Base-by-base conservation (phyloP, 2,329 filamentous ascomycete species). In the Ophiostoma fasciatum region DNA sequence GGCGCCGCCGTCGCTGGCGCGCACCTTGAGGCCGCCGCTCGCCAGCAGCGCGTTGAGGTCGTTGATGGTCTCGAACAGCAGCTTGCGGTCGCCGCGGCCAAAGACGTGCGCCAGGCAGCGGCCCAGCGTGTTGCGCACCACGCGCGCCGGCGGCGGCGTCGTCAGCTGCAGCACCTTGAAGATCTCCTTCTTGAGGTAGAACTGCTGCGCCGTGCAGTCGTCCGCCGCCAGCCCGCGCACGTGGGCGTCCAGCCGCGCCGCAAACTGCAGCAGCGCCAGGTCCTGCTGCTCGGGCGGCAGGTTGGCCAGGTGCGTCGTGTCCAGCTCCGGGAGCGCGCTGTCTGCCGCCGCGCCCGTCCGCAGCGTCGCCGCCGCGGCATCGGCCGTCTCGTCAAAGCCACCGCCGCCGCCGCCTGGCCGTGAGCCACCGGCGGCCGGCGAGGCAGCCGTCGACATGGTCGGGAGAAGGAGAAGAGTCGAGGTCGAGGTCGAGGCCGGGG, bases 241-340 rank as follows among this genome's bases (percentile, higher is more conserved):
- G 66, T 94, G 82, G 47, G 79, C 80, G 43, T 76, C 78, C 38
- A 98, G 68, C 42, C 80, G 74, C 20, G 85, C 80, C 25, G 87
- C 80, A 53, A 92, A 94, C 19, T 78, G 92, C 41, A 98, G 68
- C 43, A 98, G 71, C 57, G 90, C 92, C 11, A 98, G 73, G 51
- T 94, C 87, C 59, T 98, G 90, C 57, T 98, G 90, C 61, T 98
- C 90, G 36, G 82, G 75, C 29, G 88, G 83, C 31, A 96, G 73
- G 35, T 82, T 71, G 58, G 94, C 80, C 32, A 98, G 76, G 66
- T 94, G 94, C 50, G 77, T 63, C 47, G 94, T 62, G 54, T 98
- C 87, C 55, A 98, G 81, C 64, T 94, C 82, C 34, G 78, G 78
- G 51, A 73, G 78, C 38, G 60, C 51, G 44, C 57, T 59, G 41